phyloP scores from a whole-genome alignment of 2,329 filamentous ascomycete genomes.

The Talaromyces sp. region DNA sequence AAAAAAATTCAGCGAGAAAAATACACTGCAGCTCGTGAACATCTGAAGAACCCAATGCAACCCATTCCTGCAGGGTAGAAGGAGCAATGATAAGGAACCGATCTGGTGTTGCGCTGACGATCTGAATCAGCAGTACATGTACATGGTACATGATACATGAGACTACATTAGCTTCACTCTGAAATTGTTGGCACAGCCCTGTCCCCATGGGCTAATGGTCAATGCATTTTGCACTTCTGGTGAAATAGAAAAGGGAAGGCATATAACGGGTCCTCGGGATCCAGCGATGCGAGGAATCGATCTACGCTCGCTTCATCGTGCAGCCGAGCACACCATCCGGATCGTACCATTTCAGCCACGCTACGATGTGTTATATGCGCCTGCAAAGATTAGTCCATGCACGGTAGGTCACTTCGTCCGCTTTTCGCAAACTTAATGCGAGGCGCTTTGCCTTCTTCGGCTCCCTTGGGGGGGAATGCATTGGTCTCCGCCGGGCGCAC shows the following conservation, averaged over 20 bases:
- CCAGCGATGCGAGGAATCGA: slow-evolving; percentile 22
- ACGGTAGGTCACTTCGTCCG: slow-evolving; percentile 27
- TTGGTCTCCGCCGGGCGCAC: not conserved
- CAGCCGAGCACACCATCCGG: slow-evolving; percentile 20
- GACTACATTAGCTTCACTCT: too few species aligned
- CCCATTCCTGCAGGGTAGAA: not conserved
- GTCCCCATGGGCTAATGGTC: slow-evolving; percentile 2
- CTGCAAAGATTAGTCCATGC: slow-evolving; percentile 26
- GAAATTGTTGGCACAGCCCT: not conserved
- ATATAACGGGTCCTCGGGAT: slow-evolving; percentile 14
- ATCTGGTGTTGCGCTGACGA: not conserved
- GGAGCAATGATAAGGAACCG: slow-evolving; percentile 2
- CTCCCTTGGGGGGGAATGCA: not conserved
- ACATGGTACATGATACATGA: not conserved
- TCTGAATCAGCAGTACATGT: not conserved
- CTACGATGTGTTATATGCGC: slow-evolving; percentile 24
- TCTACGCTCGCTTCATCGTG: slow-evolving; percentile 23
- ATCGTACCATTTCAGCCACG: slow-evolving; percentile 28
- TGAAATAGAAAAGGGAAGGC: not conserved
- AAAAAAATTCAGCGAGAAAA: not conserved
- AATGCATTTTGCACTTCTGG: not conserved
- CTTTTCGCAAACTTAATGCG: slow-evolving; percentile 18
- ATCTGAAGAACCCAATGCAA: slow-evolving; percentile 6
- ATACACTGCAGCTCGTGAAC: not conserved
- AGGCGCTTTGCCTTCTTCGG: not conserved